Evolutionary conservation across 108 stramenopile genomes (phyloP), one percentile per base, ranked within the genome.

Genomic region (Cyclostephanos invisitatus): DNA sequence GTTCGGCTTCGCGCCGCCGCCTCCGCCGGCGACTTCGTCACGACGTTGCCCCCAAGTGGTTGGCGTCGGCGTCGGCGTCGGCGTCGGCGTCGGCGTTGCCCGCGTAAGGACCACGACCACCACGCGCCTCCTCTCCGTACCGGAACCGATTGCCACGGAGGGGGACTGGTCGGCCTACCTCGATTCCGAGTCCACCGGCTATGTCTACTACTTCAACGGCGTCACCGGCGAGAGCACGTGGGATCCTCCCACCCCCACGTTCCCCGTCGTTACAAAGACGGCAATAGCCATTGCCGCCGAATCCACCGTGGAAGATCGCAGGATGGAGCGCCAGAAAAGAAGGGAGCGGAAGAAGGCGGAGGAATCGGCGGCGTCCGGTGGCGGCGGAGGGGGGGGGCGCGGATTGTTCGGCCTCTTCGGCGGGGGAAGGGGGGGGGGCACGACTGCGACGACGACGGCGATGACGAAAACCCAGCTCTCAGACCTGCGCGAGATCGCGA

Each of bases 161-260:
- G 88, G 87, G 0, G 82, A 84, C 42, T 92, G 91, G 91, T 64
- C 85, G 18, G 91, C 91, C 12, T 89, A 83, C 75, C 62, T 92
- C 49, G 91, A 92, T 64, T 85, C 87, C 49, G 86, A 87, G 46
- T 85, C 74, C 5, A 92, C 91, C 18, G 91, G 91, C 24, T 64
- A 82, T 11, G 68, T 90, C 3, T 93, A 93, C 59, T 93, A 89
- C 67, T 93, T 91, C 62, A 88, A 93, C 63, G 55, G 58, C 12
- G 73, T 74, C 8, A 91, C 92, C n/a, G 92, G 92, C 29, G 89
- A 91, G 74, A 76, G 73, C 53, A 56, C 66, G 14, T 93, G 92
- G 92, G 87, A 86, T 46, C 87, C 87, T 27, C 92, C 92, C 38
- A 92, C 88, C 1, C 36, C 49, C 7, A 86, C 88, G 32, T 92